Conservation (phyloP, 257 asterid genomes). For the Linderniella brevidens region DNA sequence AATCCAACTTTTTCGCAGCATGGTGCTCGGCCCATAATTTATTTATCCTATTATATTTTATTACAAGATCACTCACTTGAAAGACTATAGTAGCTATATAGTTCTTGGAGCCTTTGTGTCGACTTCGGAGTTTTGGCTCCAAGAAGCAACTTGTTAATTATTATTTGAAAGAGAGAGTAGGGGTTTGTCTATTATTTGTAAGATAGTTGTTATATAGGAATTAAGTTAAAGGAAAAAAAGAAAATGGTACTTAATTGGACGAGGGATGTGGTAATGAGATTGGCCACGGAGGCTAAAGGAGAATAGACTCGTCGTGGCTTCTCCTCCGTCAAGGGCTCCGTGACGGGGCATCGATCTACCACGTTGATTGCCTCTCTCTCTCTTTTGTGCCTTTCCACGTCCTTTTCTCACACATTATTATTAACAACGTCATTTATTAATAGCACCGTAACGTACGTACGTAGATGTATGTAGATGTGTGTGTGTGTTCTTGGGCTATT, state of each 20-base stretch:
- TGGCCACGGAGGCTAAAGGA: constrained; percentile 31
- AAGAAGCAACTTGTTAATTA: not conserved
- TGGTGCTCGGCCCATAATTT: constrained; percentile 65
- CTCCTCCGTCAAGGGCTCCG: constrained; percentile 21
- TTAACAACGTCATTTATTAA: too few relatives aligned
- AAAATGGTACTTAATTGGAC: constrained; percentile 2
- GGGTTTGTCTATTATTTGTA: constrained; percentile 1
- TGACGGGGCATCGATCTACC: constrained; percentile 27
- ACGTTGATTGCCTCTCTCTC: constrained; percentile 13
- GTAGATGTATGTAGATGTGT: too few relatives aligned
- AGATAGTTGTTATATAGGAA: constrained; percentile 9
- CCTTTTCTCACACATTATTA: too few relatives aligned
- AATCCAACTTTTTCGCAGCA: constrained; percentile 85
- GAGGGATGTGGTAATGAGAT: constrained; percentile 13
- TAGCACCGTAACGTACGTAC: too few relatives aligned
- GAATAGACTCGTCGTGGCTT: constrained; percentile 45
- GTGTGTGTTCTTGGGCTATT: too few relatives aligned
- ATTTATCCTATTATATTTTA: too few relatives aligned
- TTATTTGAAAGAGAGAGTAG: constrained; percentile 6
- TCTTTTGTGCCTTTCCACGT: too few relatives aligned
- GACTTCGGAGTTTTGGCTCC: too few relatives aligned
- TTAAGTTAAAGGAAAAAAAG: not conserved
- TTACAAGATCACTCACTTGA: too few relatives aligned
- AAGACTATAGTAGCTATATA: too few relatives aligned
- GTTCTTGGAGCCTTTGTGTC: too few relatives aligned